Percentiles rank a stretch among this genome's conserved stretches.
These are phyloP conservation scores for Pyropia yezoensis DNA, from an alignment of 23 red algal genomes.

Conservation along the genomic window DNA sequence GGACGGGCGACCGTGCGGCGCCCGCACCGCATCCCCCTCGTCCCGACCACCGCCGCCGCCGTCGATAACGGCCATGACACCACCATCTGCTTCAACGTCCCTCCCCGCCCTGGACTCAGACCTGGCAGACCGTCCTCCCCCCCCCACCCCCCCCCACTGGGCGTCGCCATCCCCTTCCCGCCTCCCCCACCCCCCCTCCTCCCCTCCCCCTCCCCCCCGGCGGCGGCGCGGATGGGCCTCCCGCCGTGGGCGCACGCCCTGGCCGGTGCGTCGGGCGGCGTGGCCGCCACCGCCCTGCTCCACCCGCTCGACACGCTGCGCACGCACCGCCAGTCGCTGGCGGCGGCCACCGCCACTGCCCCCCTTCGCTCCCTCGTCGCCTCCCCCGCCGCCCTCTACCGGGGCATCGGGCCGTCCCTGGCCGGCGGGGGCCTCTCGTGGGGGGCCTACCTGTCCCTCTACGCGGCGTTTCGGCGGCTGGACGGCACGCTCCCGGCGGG, in stretches of 20 bases:
- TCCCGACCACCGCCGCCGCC: no score
- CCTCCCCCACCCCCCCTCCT: no score
- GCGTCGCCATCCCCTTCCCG: no score
- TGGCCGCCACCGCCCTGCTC: conserved; percentile 43
- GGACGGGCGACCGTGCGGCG: no score
- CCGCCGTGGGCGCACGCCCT: conserved; percentile 58
- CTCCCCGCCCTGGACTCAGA: no score
- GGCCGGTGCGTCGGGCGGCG: conserved; percentile 50
- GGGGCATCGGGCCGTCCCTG: conserved; percentile 19
- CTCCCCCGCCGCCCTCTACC: conserved; percentile 11
- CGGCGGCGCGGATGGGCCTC: no score
- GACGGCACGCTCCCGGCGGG: conserved; percentile 77
- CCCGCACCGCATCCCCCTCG: no score
- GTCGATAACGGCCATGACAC: no score
- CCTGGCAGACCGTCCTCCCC: no score
- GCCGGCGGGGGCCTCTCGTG: conserved; percentile 32
- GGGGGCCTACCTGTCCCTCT: conserved; percentile 18
- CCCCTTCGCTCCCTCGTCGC: background rate
- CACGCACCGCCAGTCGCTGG: conserved; percentile 55
- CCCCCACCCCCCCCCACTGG: no score
- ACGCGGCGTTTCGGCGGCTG: conserved; percentile 8
- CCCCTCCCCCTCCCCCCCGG: no score
- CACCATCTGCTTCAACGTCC: no score
- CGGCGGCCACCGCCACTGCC: background rate
- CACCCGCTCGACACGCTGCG: conserved; percentile 90